Conservation (phyloP, 2,329 filamentous ascomycete genomes). For the Pyrenochaeta sp. region DNA sequence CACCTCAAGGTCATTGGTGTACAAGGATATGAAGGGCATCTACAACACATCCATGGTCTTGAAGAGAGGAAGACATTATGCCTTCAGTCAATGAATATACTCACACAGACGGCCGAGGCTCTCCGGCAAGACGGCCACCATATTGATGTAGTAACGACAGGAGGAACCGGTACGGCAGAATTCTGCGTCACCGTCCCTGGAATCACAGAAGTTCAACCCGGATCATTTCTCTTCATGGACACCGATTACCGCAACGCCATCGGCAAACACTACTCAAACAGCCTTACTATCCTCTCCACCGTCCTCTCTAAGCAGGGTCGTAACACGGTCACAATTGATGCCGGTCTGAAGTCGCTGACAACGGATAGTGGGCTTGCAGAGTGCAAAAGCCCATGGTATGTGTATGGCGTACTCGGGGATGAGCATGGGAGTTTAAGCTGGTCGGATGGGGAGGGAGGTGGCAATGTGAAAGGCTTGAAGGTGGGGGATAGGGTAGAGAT, state of each 20-base stretch:
- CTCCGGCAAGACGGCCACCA: conserved; percentile 54
- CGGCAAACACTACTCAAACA: conserved; percentile 59
- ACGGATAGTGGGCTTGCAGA: conserved; percentile 63
- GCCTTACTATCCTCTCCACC: conserved; percentile 59
- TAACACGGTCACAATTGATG: conserved; percentile 58
- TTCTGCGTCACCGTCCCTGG: conserved; percentile 62
- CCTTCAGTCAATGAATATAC: conserved; percentile 56
- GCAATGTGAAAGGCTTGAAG: conserved; percentile 29
- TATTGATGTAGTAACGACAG: conserved; percentile 62
- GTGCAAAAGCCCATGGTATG: conserved; percentile 54
- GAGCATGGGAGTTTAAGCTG: conserved; percentile 60
- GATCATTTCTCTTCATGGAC: conserved; percentile 67
- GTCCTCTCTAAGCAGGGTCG: conserved; percentile 59
- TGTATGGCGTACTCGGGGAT: conserved; percentile 57
- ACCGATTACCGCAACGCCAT: conserved; percentile 65
- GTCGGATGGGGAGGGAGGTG: conserved; percentile 48
- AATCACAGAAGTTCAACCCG: conserved; percentile 64
- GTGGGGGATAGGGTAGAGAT: conserved; percentile 61
- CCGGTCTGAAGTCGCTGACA: conserved; percentile 60
- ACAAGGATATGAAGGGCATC: conserved; percentile 63
- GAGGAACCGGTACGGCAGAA: conserved; percentile 63
- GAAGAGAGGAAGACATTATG: conserved; percentile 55
- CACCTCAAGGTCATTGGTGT: conserved; percentile 59
- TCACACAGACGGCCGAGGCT: conserved; percentile 55
- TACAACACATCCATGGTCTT: conserved; percentile 60